Evolutionary conservation across 345 rosid genomes (phyloP).

Genomic region (Microcos paniculata): DNA sequence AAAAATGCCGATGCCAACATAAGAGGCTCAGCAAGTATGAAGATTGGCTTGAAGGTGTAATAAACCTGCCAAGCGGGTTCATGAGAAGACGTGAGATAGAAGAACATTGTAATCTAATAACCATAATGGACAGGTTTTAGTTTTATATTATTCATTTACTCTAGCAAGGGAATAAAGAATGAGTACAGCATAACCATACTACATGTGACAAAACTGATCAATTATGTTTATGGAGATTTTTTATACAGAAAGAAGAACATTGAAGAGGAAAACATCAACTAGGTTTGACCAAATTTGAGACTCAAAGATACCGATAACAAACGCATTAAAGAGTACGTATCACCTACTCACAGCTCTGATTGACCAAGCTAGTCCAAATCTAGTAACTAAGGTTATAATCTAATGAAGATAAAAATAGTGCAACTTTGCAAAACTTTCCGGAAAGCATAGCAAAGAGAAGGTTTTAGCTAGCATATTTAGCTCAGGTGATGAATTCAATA

Average conservation of each 20-base stretch:
- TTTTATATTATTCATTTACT: neutral
- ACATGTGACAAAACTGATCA: neutral
- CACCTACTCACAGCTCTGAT: neutral
- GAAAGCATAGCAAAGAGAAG: neutral
- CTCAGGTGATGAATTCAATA: neutral
- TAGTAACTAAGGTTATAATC: neutral
- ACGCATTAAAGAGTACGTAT: neutral
- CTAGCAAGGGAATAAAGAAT: neutral
- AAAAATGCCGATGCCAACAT: constrained; percentile 79
- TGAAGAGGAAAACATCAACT: neutral
- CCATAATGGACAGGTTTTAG: neutral
- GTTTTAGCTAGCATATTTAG: neutral
- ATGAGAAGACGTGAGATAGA: neutral
- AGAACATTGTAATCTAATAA: neutral
- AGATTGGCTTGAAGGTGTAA: constrained; percentile 85
- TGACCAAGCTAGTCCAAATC: neutral
- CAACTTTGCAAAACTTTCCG: neutral
- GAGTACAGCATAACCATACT: neutral
- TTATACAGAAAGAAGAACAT: neutral
- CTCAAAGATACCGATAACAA: neutral
- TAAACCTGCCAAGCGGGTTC: constrained; percentile 59
- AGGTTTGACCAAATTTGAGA: neutral
- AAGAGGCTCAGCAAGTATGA: constrained; percentile 97
- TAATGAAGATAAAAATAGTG: neutral
- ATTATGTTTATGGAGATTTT: neutral